Base-by-base conservation (phyloP, 2,329 filamentous ascomycete species). In the Fonsecaea nubica region DNA sequence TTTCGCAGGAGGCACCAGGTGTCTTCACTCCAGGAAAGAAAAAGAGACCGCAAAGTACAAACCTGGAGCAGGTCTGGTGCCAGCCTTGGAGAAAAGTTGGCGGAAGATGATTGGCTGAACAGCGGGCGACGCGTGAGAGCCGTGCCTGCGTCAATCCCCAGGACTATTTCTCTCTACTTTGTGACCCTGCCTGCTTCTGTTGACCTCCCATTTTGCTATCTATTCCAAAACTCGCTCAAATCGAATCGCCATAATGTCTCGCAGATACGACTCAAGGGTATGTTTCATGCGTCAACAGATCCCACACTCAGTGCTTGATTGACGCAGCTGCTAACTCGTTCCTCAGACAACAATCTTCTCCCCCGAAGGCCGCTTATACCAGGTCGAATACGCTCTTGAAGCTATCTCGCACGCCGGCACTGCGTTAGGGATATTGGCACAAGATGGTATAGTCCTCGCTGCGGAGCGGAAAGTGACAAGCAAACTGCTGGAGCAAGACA, bases 401-500 rank as follows among this genome's bases (percentile, higher is more conserved):
- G 95, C 95, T 78, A 99, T 99, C 78, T 99, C 95, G 73, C 95
- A 99, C 76, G 95, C 95, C 73, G 95, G 95, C 74, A 99, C 95
- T 58, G 95, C 95, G 72, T 89, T 99, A 75, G 95, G 95, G 63
- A 97, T 99, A 77, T 86, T 99, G 72, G 95, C 96, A 72, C 93
- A 96, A 81, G 95, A 99, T 87, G 95, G 95, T 75, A 99, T 99
- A 77, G 95, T 99, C 68, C 88, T 99, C 64, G 95, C 96, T 64
- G 95, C 96, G 53, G 95, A 99, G 87, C 89, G 95, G 79, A 99
- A 99, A 85, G 95, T 99, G 75, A 99, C 95, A 69, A 98, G 95
- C 82, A 99, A 99, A 88, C 86, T 99, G 78, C 83, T 99, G 77
- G 95, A 99, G 86, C 96, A 99, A 84, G 95, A 99, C 83, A 99